phyloP scores from a whole-genome alignment of 176 grass and related monocot genomes.

The Hsuehochloa calcarea region DNA sequence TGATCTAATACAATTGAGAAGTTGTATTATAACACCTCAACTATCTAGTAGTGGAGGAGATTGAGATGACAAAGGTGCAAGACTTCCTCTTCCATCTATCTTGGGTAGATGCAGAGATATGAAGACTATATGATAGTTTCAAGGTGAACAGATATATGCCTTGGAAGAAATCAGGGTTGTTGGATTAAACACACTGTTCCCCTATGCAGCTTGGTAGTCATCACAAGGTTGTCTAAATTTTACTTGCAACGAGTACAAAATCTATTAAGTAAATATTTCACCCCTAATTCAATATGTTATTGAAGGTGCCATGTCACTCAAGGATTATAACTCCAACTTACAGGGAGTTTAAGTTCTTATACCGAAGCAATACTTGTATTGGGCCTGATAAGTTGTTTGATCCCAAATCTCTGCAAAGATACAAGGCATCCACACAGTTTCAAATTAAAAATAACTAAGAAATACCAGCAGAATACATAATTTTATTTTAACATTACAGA shows the following conservation, averaged over 20 bases:
- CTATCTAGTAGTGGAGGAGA: too few species aligned
- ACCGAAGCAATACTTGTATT: background rate
- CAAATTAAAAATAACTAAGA: constrained; percentile 2
- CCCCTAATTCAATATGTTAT: background rate
- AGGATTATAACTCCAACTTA: constrained; percentile 31
- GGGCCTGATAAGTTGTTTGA: constrained; percentile 35
- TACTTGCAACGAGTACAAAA: too few species aligned
- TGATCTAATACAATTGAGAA: too few species aligned
- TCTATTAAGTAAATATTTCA: background rate
- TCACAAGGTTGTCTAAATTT: background rate
- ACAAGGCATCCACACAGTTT: background rate
- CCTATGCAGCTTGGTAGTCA: background rate
- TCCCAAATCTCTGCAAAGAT: constrained; percentile 44
- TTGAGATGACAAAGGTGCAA: too few species aligned
- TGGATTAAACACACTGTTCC: background rate
- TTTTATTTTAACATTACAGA: background rate
- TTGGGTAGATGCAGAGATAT: too few species aligned
- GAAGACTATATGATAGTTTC: too few species aligned
- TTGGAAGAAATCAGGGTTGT: background rate
- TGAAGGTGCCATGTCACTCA: background rate
- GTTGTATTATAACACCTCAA: too few species aligned
- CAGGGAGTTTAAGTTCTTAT: background rate
- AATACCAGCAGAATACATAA: background rate
- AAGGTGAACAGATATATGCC: too few species aligned
- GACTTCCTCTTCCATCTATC: too few species aligned